Conservation (phyloP, 2,329 filamentous ascomycete genomes). For the Botrytis cinerea region DNA sequence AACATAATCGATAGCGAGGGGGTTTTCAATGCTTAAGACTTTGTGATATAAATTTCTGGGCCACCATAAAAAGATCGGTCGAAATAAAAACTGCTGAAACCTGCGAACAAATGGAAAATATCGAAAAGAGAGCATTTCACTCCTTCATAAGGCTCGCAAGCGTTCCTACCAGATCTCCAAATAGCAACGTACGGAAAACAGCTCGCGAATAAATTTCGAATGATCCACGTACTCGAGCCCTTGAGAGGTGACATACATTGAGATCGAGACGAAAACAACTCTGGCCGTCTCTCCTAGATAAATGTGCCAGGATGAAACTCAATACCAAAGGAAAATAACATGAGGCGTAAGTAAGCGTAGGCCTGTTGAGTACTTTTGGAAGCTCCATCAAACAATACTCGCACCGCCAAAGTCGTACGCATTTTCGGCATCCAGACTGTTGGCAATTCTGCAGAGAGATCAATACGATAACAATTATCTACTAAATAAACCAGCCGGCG, state of each 20-base stretch:
- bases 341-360: not conserved
- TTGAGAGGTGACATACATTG: not conserved
- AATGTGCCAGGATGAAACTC: not conserved
- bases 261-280: not conserved
- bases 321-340: not conserved
- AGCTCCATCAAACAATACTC: not conserved
- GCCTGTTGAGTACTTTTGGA: not conserved
- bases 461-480: not conserved
- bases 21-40: not conserved
- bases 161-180: not conserved
- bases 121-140: not conserved
- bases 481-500: not conserved
- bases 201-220: not conserved
- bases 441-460: not conserved
- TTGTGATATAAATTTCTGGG: not conserved
- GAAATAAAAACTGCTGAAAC: not conserved
- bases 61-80: not conserved
- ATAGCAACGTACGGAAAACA: not conserved
- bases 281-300: not conserved
- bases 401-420: not conserved
- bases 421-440: not conserved
- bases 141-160: not conserved
- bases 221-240: not conserved
- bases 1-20: not conserved
- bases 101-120: rapidly evolving